These are phyloP conservation scores for Didymosphaeria variabile DNA, from an alignment of 2,329 filamentous ascomycete genomes.

Conservation along the genomic window DNA sequence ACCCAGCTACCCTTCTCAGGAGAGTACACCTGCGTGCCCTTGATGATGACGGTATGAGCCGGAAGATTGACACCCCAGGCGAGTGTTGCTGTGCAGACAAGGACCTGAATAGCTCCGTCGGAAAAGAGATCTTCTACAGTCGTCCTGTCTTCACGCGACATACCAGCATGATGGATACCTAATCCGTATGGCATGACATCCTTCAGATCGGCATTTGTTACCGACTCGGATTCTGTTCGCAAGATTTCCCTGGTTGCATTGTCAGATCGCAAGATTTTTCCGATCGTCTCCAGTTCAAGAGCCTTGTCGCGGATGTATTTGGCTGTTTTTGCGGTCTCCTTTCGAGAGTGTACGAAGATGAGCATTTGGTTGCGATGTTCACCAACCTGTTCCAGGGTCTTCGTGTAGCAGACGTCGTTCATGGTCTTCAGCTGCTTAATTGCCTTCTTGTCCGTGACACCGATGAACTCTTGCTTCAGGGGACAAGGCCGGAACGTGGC, in stretches of 20 bases:
- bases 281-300: constrained; percentile 95
- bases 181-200: constrained; percentile 96
- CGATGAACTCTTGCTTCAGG: constrained; percentile 94
- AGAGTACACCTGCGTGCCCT: constrained; percentile 97
- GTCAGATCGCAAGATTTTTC: constrained; percentile 92
- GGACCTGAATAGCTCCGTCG: constrained; percentile 89
- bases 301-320: constrained; percentile 97
- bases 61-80: constrained; percentile 99
- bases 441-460: constrained; percentile 95
- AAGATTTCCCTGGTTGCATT: constrained; percentile 90
- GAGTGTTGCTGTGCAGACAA: constrained; percentile 96
- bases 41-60: constrained; percentile 98
- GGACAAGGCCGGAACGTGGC: constrained; percentile 93
- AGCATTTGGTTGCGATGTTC: constrained; percentile 96
- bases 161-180: constrained; percentile 97
- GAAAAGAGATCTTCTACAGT: constrained; percentile 95
- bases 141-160: constrained; percentile 93
- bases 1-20: constrained; percentile 99
- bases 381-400: constrained; percentile 95
- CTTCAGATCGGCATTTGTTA: constrained; percentile 87
- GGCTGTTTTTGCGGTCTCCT: constrained; percentile 97
- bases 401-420: constrained; percentile 99
- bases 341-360: constrained; percentile 97
- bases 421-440: constrained; percentile 99
- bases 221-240: constrained; percentile 81